Base-by-base conservation (phyloP, 2,329 filamentous ascomycete species). In the Aspergillus japonicus region DNA sequence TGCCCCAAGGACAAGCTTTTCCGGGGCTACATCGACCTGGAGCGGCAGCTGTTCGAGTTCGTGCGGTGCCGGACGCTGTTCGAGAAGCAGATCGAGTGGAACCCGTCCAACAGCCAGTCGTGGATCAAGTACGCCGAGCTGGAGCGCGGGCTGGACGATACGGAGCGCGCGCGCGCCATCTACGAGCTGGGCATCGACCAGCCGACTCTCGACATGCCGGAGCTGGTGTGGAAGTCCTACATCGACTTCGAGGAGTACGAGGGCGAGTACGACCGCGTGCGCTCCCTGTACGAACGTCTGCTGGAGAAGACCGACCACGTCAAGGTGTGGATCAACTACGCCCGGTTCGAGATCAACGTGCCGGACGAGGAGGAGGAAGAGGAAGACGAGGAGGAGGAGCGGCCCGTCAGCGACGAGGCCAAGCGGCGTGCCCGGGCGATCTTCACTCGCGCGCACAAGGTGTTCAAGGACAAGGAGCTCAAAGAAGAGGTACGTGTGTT, bases 211-310 rank as follows among this genome's bases (percentile, higher is more conserved):
- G 95, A 99, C 75, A 99, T 99, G 95, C 95, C 95, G 0, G 95
- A 99, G 78, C 82, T 98, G 54, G 82, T 98, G 1, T 99, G 95
- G 95, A 98, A 98, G 79, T 88, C 92, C 1, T 99, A 96, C 76
- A 98, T 99, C 68, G 95, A 99, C 76, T 98, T 98, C 71, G 95
- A 99, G 77, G 94, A 98, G 73, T 92, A 96, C 69, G 92, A 96
- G 75, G 91, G 88, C 70, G 92, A 97, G 75, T 97, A 94, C 75
- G 91, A 92, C 56, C 83, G 88, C 52, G 92, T 92, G 4, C 85
- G 95, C 52, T 80, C 81, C 3, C 81, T 99, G 49, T 99, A 98
- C 78, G 94, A 98, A 80, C 87, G 94, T 7, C 83, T 99, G 12
- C 84, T 99, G 48, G 83, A 91, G 70, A 97, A 96, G 86, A 96